A percentile compares a stretch with the other conserved stretches of the same genome.
Evolutionary conservation across 169 alveolate genomes (phyloP).

Genomic region (Plasmodium knowlesi): DNA sequence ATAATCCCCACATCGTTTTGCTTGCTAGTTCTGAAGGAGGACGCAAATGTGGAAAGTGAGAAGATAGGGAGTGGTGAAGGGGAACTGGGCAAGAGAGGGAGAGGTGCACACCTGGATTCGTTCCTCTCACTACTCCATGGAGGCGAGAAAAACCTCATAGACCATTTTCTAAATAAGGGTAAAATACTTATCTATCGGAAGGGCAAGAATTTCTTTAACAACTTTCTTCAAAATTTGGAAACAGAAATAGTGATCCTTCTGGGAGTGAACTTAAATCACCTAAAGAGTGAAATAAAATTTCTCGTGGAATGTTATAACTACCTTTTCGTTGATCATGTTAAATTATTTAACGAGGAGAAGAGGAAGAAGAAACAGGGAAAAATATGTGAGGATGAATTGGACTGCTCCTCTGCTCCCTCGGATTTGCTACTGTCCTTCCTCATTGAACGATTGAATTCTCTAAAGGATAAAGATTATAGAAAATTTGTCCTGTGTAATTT

Average conservation of each 20-base stretch:
- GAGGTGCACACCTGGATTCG: not conserved
- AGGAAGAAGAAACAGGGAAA: not conserved
- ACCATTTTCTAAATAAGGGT: conserved; percentile 48
- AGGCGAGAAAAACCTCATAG: not conserved
- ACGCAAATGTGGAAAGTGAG: not conserved
- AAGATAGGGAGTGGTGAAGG: not conserved
- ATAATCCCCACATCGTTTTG: conserved; percentile 42
- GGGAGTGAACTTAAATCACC: conserved; percentile 10
- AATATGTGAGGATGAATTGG: not conserved
- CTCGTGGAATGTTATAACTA: conserved; percentile 25
- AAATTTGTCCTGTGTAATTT: conserved; percentile 53
- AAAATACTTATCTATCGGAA: conserved; percentile 55
- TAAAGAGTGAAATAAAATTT: conserved; percentile 7
- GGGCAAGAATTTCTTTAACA: not conserved
- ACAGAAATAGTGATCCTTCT: conserved; percentile 27
- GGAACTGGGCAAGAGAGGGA: not conserved
- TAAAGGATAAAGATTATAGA: conserved; percentile 11
- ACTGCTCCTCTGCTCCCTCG: not conserved
- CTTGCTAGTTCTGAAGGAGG: conserved; percentile 1
- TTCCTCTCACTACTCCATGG: conserved; percentile 11
- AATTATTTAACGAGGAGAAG: conserved; percentile 10
- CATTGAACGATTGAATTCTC: conserved; percentile 14
- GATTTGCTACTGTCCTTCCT: conserved; percentile 6
- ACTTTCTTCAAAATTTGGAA: conserved; percentile 17
- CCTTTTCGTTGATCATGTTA: conserved; percentile 11